Evolutionary conservation across 306 rosid genomes (phyloP), one percentile per base, ranked within the genome.

Genomic region (Leucaena leucocephala): DNA sequence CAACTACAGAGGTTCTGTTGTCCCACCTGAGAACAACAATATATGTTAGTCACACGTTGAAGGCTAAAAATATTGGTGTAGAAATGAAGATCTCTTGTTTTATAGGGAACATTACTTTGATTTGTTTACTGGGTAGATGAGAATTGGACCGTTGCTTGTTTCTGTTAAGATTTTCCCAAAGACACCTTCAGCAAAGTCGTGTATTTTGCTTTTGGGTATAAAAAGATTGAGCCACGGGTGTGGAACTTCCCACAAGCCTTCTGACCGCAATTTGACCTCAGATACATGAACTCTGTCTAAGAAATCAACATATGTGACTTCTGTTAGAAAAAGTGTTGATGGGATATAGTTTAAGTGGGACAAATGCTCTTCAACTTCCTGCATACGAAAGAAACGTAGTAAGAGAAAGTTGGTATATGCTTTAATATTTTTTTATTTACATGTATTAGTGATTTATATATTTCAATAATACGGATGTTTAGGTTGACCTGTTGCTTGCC

Each of bases 171-270:
- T 90, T 49, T 87, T 84, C 75, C 95, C 95, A 48, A 90, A 90
- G 67, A 90, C 91, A 42, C 79, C 85, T 75, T 76, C 82, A 15
- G 92, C 91, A 81, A 90, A 90, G 67, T 75, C 52, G 50, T 83
- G 83, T 63, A 90, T 87, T 82, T 88, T 90, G 86, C 91, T 88
- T 76, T 81, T 82, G 7, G 95, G 95, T 65, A 90, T 73, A 2
- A 95, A 86, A 81, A 95, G 97, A 88, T 95, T 95, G 86, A 95
- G 98, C 99, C 99, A 95, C 39, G 99, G 99, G 68, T 95, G 99
- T 72, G 98, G 98, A 85, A 95, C 87, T 65, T 95, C 97, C 99
- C 99, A 95, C 84, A 92, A 82, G 57, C 92, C 97, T 83, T 90
- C 91, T 80, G 98, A 90, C 75, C 97, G 88, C 85, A 95, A 77